Evolutionary conservation across 345 rosid species (phyloP), one percentile per base, ranked within the genome.

Genomic region (Populus pruinosa): DNA sequence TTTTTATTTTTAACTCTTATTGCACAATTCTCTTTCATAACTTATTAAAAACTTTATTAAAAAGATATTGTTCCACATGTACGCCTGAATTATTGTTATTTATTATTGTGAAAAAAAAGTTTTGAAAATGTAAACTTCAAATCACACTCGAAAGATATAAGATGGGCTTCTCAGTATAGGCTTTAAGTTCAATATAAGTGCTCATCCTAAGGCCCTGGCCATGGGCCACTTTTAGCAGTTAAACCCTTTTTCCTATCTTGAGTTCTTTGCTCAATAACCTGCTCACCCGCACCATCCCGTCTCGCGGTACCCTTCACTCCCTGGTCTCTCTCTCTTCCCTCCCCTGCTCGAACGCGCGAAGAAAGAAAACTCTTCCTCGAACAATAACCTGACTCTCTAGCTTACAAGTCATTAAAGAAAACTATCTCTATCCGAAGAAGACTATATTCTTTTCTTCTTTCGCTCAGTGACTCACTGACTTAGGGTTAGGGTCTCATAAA

Each of bases 401-500:
- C 55, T 70, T 29, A 14, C 38, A 20, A 16, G 49, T 50, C 17
- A 41, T 70, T 47, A 25, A 0, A 16, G 39, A 44, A 50, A 50
- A n/a, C 62, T n/a, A 21, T 20, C 27, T 18, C 43, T 31, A 65
- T n/a, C 72, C 65, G 43, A 20, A 14, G 20, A 38, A 16, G 25
- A 14, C 44, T 67, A 36, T 1, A 65, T 31, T 31, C 41, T 43
- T 65, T 53, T 13, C 50, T 33, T 29, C 8, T 64, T 53, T n/a
- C 38, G 10, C 41, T 31, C 5, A 35, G 16, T 65, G 27, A 69
- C 36, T 70, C n/a, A 12, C 55, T 67, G 43, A 14, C 43, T 76
- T 79, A 79, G 81, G 85, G 56, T 50, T 50, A 50, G 50, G 86
- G 84, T 77, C 79, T 71, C 23, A 2, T 23, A 33, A 25, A 36